Evolutionary conservation across 192 early-diverging fungal species (phyloP), one percentile per base, ranked within the genome.

Genomic region (Powellomyces hirtus): DNA sequence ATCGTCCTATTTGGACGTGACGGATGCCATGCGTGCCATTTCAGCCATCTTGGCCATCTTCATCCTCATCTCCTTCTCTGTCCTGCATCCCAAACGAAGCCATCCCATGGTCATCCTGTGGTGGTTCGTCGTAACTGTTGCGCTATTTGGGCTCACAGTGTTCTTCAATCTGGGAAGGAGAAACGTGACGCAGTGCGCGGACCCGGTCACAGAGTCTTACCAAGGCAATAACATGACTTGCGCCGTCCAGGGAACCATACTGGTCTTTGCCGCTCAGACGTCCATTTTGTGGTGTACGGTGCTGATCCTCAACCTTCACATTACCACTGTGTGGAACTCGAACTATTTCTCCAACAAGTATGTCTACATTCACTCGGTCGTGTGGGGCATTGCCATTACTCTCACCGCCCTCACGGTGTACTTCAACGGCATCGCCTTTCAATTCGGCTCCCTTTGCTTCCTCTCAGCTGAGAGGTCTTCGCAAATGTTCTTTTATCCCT

Each of bases 381-480:
- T 24, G 29, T 64, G 62, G 62, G 62, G 45, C n/a, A 16, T 64
- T 10, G 27, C 42, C 34, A 20, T 46, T 14, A 4, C 51, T 0
- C 5, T 64, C 26, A 64, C 62, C 7, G 46, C 24, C 24, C 27
- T 64, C 14, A 36, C n/a, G 24, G 3, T 64, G 27, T n/a, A 46
- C 22, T 51, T 64, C 5, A 22, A 20, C 18, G 44, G 22, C n/a
- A 49, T 64, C 44, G 26, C 42, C 45, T 64, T 51, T 46, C 45
- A 64, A 33, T 64, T 64, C 34, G 62, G 62, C 5, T 50, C 42
- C 10, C 6, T 51, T 16, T 64, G 62, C 34, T 64, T 64, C 35
- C 26, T 64, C 6, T 18, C 20, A 1, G n/a, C 8, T 7, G 14
- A 30, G 18, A 26, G 46, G 33, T 16, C 42, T 0, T n/a, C 24